A percentile compares a stretch with the other conserved stretches of the same genome.
These are phyloP conservation scores for Ogataea thermomethanolica DNA, from an alignment of 805 yeast genomes.

Conservation along the genomic window DNA sequence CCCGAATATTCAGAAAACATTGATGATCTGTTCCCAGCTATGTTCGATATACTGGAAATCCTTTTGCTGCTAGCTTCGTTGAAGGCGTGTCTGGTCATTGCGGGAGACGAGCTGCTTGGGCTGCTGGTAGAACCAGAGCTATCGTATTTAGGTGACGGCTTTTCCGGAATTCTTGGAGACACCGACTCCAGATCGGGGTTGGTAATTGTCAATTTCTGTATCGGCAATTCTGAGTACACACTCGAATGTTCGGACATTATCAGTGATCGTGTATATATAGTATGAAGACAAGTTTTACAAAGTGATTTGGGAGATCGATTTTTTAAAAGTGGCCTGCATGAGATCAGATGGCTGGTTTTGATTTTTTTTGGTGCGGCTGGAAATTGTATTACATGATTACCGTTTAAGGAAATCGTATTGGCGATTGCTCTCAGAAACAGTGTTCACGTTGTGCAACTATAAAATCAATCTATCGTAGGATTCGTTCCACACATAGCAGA, in stretches of 20 bases:
- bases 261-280: background rate
- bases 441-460: background rate
- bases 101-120: background rate
- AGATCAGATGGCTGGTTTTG: constrained; percentile 16
- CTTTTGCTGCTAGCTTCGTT: constrained; percentile 4
- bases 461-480: constrained; percentile 9
- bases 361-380: constrained; percentile 11
- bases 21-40: constrained; percentile 29
- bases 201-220: constrained; percentile 4
- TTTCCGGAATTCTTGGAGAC: constrained; percentile 1
- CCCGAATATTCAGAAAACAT: constrained; percentile 36
- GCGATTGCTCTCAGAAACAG: no score
- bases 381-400: constrained; percentile 4
- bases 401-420: constrained; percentile 2
- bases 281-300: background rate
- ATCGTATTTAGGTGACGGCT: constrained; percentile 1
- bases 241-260: constrained; percentile 8
- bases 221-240: constrained; percentile 5
- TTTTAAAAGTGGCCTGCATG: constrained; percentile 11
- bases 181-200: constrained; percentile 3
- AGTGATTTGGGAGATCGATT: constrained; percentile 1
- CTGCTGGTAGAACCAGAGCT: constrained; percentile 2
- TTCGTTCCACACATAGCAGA: constrained; percentile 14
- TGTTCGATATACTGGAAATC: constrained; percentile 8
- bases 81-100: background rate